Base-by-base conservation (phyloP, 345 rosid species). In the Psidium guajava region DNA sequence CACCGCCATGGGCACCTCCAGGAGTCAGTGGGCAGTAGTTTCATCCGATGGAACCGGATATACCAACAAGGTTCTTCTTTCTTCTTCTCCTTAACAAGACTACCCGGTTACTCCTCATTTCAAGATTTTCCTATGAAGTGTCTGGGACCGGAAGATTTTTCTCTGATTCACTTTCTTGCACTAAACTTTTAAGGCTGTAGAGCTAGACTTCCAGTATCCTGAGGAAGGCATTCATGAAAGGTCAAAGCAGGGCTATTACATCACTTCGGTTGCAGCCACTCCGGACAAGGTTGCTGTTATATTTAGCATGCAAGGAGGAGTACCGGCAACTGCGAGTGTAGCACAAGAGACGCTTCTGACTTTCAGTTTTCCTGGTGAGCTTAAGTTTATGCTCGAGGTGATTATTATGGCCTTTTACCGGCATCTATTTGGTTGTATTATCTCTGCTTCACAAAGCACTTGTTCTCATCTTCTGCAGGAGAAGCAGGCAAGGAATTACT, bases 1-100 rank as follows among this genome's bases (percentile, higher is more conserved):
- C 32, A 87, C 89, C 11, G 82, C 89, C 5, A 58, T 87, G 84
- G 87, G 82, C 20, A 87, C 87, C 32, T 80, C 89, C 21, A 83
- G 82, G 82, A 82, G 61, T 27, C 53, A 83, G 25, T 87, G 89
- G 89, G 89, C 85, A 13, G 85, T 85, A 25, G 89, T 87, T 44
- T 28, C 77, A 86, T 87, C 89, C 28, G 32, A 83, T 1, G 77
- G 85, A 7, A 59, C 54, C 28, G 14, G 61, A 75, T 54, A 16
- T 77, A 74, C 74, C 6, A 28, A 85, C 54, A 83, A 85, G 83
- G 86, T 74, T n/a, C n/a, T n/a, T n/a, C n/a, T n/a, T n/a, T n/a
- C n/a, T n/a, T n/a, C n/a, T n/a, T n/a, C n/a, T n/a, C 32, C 40
- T 64, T 32, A 44, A 5, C 16, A 40, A 14, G 20, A 64, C 75